These are phyloP conservation scores for Ophiostoma tasmaniense DNA, from an alignment of 2,329 filamentous ascomycete genomes.

Conservation along the genomic window DNA sequence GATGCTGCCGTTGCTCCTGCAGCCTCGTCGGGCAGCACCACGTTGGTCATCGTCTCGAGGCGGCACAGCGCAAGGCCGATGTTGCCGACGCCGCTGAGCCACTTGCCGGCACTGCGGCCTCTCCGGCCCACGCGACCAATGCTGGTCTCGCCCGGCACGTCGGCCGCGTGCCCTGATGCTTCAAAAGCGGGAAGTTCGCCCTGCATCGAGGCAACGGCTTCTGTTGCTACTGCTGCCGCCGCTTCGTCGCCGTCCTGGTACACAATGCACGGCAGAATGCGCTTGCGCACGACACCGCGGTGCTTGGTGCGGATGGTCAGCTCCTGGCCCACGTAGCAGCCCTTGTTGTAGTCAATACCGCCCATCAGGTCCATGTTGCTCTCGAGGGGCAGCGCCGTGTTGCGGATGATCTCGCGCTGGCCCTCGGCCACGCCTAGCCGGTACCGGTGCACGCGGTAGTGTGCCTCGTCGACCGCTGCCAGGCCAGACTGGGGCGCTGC, in stretches of 20 bases:
- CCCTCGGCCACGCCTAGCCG: slow-evolving; percentile 78
- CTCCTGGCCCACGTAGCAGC: slow-evolving; percentile 95
- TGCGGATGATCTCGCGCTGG: slow-evolving; percentile 63
- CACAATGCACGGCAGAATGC: slow-evolving; percentile 71
- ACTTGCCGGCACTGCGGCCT: slow-evolving; percentile 71
- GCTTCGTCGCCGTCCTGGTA: slow-evolving; percentile 43
- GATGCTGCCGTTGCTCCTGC: slow-evolving; percentile 52
- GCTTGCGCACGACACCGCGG: slow-evolving; percentile 84
- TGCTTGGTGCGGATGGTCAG: slow-evolving; percentile 93
- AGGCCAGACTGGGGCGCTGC: neutral
- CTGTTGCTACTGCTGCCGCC: slow-evolving; percentile 25
- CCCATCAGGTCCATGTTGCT: slow-evolving; percentile 79
- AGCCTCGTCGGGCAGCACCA: slow-evolving; percentile 58
- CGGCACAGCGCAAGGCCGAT: slow-evolving; percentile 80
- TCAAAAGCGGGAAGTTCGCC: slow-evolving; percentile 21
- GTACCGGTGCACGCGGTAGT: slow-evolving; percentile 69
- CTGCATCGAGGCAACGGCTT: slow-evolving; percentile 38
- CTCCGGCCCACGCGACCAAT: slow-evolving; percentile 46
- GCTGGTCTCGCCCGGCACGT: slow-evolving; percentile 37
- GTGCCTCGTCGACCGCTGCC: slow-evolving; percentile 35
- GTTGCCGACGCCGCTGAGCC: slow-evolving; percentile 67
- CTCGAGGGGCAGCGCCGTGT: slow-evolving; percentile 73
- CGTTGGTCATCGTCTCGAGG: slow-evolving; percentile 81
- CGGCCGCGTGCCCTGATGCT: slow-evolving; percentile 25
- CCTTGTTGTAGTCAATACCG: slow-evolving; percentile 88